Percentiles rank a stretch among this genome's conserved stretches.
Evolutionary conservation across 345 rosid species (phyloP).

Genomic region (Citropsis articulata): DNA sequence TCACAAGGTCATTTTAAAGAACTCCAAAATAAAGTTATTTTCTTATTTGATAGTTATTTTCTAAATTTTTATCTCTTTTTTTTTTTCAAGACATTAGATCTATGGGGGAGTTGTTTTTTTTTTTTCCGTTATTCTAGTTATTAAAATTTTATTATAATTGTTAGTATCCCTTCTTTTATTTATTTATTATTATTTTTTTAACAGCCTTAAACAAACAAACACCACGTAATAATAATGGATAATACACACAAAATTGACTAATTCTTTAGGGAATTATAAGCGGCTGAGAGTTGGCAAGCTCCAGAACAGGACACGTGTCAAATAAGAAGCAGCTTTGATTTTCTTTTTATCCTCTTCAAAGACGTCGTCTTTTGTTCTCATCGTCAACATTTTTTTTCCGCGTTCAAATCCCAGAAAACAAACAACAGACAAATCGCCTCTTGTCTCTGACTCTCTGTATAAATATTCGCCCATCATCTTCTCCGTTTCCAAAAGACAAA

Average conservation of each 20-base stretch:
- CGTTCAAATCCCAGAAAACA: neutral
- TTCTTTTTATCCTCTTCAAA: neutral
- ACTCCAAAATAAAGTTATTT: too few species aligned
- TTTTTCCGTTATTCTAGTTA: too few species aligned
- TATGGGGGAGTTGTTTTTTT: too few species aligned
- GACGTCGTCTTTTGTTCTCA: too few species aligned
- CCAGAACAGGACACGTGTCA: neutral
- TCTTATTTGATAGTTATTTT: too few species aligned
- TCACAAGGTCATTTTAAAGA: too few species aligned
- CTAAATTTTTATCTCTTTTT: too few species aligned
- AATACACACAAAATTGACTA: neutral
- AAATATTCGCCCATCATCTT: neutral
- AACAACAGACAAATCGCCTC: neutral
- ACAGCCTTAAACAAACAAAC: neutral
- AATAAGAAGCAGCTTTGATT: too few species aligned
- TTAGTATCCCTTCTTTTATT: too few species aligned
- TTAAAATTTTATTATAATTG: too few species aligned
- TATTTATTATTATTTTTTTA: too few species aligned
- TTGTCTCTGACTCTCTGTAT: neutral
- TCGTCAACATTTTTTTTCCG: neutral
- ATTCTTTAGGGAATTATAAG: neutral
- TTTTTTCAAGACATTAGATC: too few species aligned
- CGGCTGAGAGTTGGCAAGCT: neutral
- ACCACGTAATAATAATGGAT: neutral
- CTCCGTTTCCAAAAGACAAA: neutral